A percentile compares a stretch with the other conserved stretches of the same genome.
These are phyloP conservation scores for Fraxinus americana DNA, from an alignment of 257 asterid species.

Conservation along the genomic window DNA sequence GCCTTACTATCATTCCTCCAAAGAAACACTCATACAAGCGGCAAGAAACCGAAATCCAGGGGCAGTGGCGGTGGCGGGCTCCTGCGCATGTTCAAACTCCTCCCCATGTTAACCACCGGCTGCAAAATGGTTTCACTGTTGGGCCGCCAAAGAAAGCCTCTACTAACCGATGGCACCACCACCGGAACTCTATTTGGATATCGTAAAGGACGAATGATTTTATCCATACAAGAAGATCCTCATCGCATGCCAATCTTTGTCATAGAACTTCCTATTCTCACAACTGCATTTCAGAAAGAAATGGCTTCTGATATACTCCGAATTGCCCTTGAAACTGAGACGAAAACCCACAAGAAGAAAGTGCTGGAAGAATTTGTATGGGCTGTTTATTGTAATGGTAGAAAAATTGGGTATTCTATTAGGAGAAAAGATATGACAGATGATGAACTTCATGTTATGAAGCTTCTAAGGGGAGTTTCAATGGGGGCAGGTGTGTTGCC, in stretches of 20 bases:
- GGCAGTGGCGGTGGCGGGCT: conserved; percentile 54
- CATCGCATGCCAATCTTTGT: conserved; percentile 74
- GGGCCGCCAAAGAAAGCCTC: conserved; percentile 63
- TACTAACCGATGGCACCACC: conserved; percentile 73
- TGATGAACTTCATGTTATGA: conserved; percentile 77
- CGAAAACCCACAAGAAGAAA: conserved; percentile 64
- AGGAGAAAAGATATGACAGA: conserved; percentile 72
- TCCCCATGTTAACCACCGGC: conserved; percentile 90
- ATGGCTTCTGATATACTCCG: conserved; percentile 78
- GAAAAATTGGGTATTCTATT: conserved; percentile 72
- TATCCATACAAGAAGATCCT: conserved; percentile 90
- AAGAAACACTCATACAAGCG: conserved; percentile 2
- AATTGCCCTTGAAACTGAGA: conserved; percentile 74
- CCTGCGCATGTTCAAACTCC: conserved; percentile 81
- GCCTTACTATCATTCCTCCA: conserved; percentile 58
- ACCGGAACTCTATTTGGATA: conserved; percentile 79
- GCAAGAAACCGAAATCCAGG: conserved; percentile 42
- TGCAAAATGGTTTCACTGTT: conserved; percentile 85
- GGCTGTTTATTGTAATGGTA: conserved; percentile 85
- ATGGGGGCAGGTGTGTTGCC: conserved; percentile 97
- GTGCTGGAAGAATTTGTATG: conserved; percentile 87
- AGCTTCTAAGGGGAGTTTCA: conserved; percentile 79
- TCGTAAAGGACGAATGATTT: conserved; percentile 62
- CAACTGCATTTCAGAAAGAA: conserved; percentile 65
- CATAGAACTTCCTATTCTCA: conserved; percentile 81